Evolutionary conservation across 2,329 filamentous ascomycete genomes (phyloP).

Genomic region (Diaporthe citri): DNA sequence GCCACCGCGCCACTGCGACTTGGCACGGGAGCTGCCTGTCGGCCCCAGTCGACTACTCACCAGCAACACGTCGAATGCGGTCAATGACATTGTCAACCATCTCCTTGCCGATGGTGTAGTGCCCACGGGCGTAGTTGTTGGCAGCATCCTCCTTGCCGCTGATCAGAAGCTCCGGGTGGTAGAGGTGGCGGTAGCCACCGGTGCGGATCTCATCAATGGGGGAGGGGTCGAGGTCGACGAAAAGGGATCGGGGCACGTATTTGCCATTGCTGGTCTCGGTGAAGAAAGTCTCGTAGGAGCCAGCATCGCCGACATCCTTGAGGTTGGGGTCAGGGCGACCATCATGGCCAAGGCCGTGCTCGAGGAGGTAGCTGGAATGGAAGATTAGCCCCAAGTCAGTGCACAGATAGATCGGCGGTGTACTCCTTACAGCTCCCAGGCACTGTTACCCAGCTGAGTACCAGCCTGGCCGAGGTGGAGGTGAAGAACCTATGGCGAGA

Average conservation of each 20-base stretch:
- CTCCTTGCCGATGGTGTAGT: constrained; percentile 84
- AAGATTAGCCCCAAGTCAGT: constrained; percentile 44
- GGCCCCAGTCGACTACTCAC: constrained; percentile 56
- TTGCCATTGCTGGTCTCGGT: constrained; percentile 79
- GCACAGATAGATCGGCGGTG: constrained; percentile 44
- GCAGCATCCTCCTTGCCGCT: constrained; percentile 83
- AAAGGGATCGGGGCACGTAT: constrained; percentile 79
- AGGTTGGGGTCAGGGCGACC: constrained; percentile 73
- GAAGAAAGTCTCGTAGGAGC: constrained; percentile 81
- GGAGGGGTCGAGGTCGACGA: constrained; percentile 79
- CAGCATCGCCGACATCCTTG: constrained; percentile 70
- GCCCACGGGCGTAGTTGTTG: constrained; percentile 82
- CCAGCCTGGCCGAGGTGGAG: constrained; percentile 77
- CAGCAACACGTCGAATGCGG: constrained; percentile 76
- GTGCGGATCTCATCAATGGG: constrained; percentile 82
- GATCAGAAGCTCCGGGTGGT: constrained; percentile 79
- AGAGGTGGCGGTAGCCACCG: constrained; percentile 75
- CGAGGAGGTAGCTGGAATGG: constrained; percentile 73
- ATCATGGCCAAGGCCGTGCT: constrained; percentile 77
- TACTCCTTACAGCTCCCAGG: constrained; percentile 78
- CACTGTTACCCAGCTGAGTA: constrained; percentile 80
- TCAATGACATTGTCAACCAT: constrained; percentile 79
- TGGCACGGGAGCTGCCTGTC: constrained; percentile 41
- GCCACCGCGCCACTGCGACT: constrained; percentile 18
- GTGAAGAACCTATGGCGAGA: constrained; percentile 66